A percentile compares a stretch with the other conserved stretches of the same genome.
Conservation (phyloP, 148 eudicot genomes). For the Spergularia marina region DNA sequence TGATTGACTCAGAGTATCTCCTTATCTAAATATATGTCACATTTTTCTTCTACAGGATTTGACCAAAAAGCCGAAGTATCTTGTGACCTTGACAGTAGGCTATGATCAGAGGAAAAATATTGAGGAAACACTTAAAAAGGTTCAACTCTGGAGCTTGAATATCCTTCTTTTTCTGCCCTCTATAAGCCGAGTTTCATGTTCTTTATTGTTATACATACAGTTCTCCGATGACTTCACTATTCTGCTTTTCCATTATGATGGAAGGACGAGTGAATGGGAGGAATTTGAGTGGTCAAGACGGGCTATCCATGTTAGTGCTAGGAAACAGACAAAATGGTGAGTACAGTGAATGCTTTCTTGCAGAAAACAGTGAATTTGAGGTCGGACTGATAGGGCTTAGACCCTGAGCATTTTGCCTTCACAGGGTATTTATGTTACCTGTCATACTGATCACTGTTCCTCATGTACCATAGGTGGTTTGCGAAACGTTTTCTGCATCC, state of each 20-base stretch:
- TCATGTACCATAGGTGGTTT: constrained; percentile 70
- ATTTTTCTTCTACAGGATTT: constrained; percentile 53
- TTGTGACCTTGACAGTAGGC: constrained; percentile 81
- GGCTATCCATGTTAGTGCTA: constrained; percentile 73
- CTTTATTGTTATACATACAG: constrained; percentile 31
- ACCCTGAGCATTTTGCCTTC: neutral
- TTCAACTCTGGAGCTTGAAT: constrained; percentile 18
- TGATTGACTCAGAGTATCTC: neutral
- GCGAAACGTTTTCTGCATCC: constrained; percentile 96
- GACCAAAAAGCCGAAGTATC: constrained; percentile 52
- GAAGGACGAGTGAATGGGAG: constrained; percentile 70
- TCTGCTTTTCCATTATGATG: constrained; percentile 81
- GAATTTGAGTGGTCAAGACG: constrained; percentile 81
- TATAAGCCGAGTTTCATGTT: neutral
- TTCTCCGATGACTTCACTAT: constrained; percentile 78
- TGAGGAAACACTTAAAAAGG: constrained; percentile 74
- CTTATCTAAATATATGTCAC: neutral
- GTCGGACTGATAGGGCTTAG: neutral
- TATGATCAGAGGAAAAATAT: constrained; percentile 51
- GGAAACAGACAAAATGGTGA: constrained; percentile 78
- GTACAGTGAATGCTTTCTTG: neutral
- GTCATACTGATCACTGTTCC: constrained; percentile 4
- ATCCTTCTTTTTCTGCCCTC: neutral
- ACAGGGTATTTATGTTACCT: neutral
- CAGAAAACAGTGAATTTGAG: no score